These are phyloP conservation scores for Acephala macrosclerotiorum DNA, from an alignment of 2,329 filamentous ascomycete species.

Conservation along the genomic window DNA sequence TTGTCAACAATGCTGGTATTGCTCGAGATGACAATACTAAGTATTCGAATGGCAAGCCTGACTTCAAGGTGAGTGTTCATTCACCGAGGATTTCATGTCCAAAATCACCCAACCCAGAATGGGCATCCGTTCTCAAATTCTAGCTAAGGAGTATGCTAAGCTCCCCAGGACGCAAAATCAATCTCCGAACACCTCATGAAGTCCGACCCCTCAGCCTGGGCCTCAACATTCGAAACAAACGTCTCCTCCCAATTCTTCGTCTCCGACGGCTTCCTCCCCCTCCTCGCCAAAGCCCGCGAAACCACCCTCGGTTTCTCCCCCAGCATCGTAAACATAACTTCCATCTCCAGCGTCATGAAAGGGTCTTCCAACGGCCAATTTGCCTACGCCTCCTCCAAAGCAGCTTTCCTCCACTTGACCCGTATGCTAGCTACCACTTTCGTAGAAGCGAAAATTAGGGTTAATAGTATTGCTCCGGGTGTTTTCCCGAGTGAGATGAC, in stretches of 20 bases:
- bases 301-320: constrained; percentile 40
- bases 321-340: constrained; percentile 33
- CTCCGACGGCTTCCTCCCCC: constrained; percentile 65
- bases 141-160: neutral
- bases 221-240: constrained; percentile 74
- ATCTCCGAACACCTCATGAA: constrained; percentile 59
- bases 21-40: constrained; percentile 59
- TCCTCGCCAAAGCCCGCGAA: constrained; percentile 57
- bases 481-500: constrained; percentile 56
- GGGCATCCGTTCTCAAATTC: neutral
- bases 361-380: constrained; percentile 40
- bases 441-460: constrained; percentile 56
- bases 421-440: constrained; percentile 60
- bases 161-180: constrained; percentile 47
- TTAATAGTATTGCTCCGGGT: constrained; percentile 64
- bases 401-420: constrained; percentile 58
- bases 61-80: constrained; percentile 48
- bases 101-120: neutral
- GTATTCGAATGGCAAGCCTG: constrained; percentile 55
- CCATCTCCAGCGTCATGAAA: constrained; percentile 34
- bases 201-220: constrained; percentile 65
- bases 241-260: constrained; percentile 70
- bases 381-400: constrained; percentile 50
- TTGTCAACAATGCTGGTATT: constrained; percentile 65
- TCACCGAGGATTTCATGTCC: neutral